Percentiles rank a stretch among this genome's conserved stretches.
These are phyloP conservation scores for Mucor saturninus DNA, from an alignment of 371 early-diverging fungal species.

Conservation along the genomic window DNA sequence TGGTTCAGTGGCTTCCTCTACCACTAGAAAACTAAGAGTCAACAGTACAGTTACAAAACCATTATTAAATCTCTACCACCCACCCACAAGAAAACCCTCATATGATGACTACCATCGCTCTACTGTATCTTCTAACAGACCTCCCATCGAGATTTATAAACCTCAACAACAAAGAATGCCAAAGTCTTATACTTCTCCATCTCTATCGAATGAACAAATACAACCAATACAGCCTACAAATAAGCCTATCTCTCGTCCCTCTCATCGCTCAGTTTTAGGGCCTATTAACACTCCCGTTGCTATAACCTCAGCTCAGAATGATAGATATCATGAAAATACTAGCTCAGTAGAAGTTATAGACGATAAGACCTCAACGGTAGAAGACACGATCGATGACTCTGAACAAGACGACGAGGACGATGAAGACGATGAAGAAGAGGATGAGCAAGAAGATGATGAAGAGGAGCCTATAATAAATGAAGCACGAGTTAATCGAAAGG, in stretches of 20 bases:
- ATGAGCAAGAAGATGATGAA: conserved; percentile 28
- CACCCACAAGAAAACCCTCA: conserved; percentile 26
- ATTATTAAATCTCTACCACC: conserved; percentile 31
- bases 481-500: conserved; percentile 55
- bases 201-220: not conserved
- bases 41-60: conserved; percentile 20
- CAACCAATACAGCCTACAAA: not conserved
- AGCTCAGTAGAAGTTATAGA: not conserved
- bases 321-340: not conserved
- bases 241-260: conserved; percentile 12
- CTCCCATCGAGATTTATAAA: conserved; percentile 23
- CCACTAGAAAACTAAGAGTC: conserved; percentile 23
- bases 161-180: conserved; percentile 15
- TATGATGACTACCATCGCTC: conserved; percentile 5
- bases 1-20: conserved; percentile 16
- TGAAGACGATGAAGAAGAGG: conserved; percentile 11
- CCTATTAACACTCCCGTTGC: conserved; percentile 19
- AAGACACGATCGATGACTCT: not conserved
- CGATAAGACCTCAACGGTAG: not conserved
- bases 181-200: conserved; percentile 10
- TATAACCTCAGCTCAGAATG: not conserved
- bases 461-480: conserved; percentile 36
- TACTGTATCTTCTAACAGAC: conserved; percentile 1
- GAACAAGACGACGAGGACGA: conserved; percentile 6
- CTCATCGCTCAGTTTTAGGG: conserved; percentile 27